A percentile compares a stretch with the other conserved stretches of the same genome.
Conservation (phyloP, 129 eudicot species). For the Ambrosia trifida region DNA sequence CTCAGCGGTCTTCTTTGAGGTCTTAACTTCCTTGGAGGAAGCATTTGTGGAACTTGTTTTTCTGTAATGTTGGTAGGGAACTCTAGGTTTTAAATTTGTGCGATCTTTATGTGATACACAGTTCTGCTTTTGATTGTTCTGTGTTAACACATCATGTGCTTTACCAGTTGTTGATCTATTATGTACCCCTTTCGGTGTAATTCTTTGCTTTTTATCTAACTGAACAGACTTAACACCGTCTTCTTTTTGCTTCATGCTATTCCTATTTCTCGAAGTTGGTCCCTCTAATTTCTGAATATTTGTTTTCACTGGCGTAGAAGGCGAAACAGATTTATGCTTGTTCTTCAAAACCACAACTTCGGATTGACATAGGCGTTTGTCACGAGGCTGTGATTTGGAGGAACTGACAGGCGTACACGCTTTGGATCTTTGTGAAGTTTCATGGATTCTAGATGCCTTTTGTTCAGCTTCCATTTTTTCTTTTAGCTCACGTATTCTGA, state of each 20-base stretch:
- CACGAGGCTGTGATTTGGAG: conserved; percentile 48
- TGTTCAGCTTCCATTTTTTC: conserved; percentile 76
- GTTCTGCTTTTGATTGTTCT: conserved; percentile 87
- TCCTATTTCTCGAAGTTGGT: conserved; percentile 45
- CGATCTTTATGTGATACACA: conserved; percentile 41
- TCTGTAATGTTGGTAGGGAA: conserved; percentile 48
- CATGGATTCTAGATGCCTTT: conserved; percentile 40
- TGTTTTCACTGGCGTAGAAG: conserved; percentile 46
- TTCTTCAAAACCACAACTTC: conserved; percentile 47
- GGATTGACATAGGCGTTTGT: conserved; percentile 39
- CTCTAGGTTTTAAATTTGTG: conserved; percentile 40
- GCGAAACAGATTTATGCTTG: conserved; percentile 57
- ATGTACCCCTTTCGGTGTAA: conserved; percentile 47
- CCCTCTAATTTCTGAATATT: conserved; percentile 58
- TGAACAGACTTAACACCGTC: conserved; percentile 36
- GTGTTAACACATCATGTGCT: conserved; percentile 63
- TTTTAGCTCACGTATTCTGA: conserved; percentile 63
- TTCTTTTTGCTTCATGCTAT: conserved; percentile 49
- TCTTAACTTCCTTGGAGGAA: conserved; percentile 40
- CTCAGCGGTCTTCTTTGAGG: conserved; percentile 55
- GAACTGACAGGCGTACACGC: conserved; percentile 36
- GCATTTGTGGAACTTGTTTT: conserved; percentile 38
- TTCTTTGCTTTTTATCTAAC: conserved; percentile 37
- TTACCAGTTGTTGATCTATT: conserved; percentile 46
- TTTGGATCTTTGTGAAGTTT: conserved; percentile 45